Evolutionary conservation across 495 filamentous ascomycete genomes (phyloP), one percentile per base, ranked within the genome.

Genomic region (Hyaloscypha finlandica): DNA sequence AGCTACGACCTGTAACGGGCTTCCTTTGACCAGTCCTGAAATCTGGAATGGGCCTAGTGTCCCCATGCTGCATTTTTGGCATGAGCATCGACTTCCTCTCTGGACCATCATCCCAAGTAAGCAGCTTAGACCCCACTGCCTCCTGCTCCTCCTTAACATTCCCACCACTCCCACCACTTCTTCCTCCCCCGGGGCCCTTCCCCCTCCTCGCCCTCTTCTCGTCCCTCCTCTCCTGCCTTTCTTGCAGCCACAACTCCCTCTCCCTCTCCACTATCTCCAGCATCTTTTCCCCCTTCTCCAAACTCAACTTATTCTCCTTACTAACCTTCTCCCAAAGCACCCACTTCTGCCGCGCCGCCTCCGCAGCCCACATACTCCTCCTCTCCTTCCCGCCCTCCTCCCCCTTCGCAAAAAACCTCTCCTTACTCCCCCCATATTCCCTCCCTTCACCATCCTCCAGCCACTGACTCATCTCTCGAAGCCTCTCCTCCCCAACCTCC

Each of bases 201-300:
- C 31, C 30, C 9, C 16, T 14, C 16, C 16, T 48, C 16, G 42
- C 58, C 19, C 29, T 65, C 32, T 71, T 68, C 29, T 58, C 54
- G 19, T 59, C 33, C 57, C 37, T 70, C 65, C 67, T 68, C 45
- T 66, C 31, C 54, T 45, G 33, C 39, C 58, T 65, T 52, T 74
- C 71, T 20, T 64, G 14, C 59, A n/a, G 32, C 64, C 45, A 53
- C 57, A 72, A 33, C 35, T 66, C 62, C 55, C 53, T 66, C 54
- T 72, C 70, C 52, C 53, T 54, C 11, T 64, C 45, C 57, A 61
- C 55, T 61, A 72, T 58, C 57, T 66, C 63, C 37, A 66, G 37
- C 70, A 70, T 68, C 65, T 64, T 56, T 6, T 22, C 32, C 6
- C 25, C 64, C 56, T 51, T 33, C 55, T 52, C 30, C 63, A 55